Percentiles rank a stretch among this genome's conserved stretches.
These are phyloP conservation scores for Xylaria sp. DNA, from an alignment of 495 filamentous ascomycete species.

Conservation along the genomic window DNA sequence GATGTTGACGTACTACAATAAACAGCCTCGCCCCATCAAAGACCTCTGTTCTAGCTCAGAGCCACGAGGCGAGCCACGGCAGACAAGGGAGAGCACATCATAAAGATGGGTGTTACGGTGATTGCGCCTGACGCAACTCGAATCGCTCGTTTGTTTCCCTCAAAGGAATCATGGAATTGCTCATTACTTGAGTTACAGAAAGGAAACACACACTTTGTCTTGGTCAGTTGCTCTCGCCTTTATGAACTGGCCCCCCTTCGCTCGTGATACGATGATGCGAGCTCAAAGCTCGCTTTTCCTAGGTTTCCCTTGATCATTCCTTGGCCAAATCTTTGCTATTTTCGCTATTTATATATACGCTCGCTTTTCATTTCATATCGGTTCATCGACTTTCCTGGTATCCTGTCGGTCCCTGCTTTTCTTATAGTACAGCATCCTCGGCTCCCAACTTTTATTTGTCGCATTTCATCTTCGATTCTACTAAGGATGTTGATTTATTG, in stretches of 20 bases:
- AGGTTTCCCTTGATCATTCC: background rate
- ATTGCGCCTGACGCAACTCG: background rate
- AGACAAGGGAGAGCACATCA: background rate
- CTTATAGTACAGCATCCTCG: background rate
- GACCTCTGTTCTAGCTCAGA: background rate
- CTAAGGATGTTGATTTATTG: background rate
- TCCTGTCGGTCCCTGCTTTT: background rate
- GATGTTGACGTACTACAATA: background rate
- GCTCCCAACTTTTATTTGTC: background rate
- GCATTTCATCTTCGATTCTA: background rate
- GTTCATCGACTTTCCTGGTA: background rate
- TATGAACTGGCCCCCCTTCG: background rate
- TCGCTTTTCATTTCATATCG: background rate
- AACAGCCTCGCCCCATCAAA: background rate
- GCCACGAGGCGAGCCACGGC: background rate
- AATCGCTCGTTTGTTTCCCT: background rate
- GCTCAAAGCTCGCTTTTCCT: background rate
- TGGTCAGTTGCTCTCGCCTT: background rate
- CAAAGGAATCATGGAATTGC: background rate
- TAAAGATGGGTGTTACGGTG: background rate
- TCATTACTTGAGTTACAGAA: background rate
- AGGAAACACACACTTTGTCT: conserved; percentile 19
- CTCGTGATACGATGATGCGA: background rate
- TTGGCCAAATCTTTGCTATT: background rate
- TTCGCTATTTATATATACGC: background rate